phyloP scores from a whole-genome alignment of 176 grass and related monocot species.

The Phyllostachys edulis region DNA sequence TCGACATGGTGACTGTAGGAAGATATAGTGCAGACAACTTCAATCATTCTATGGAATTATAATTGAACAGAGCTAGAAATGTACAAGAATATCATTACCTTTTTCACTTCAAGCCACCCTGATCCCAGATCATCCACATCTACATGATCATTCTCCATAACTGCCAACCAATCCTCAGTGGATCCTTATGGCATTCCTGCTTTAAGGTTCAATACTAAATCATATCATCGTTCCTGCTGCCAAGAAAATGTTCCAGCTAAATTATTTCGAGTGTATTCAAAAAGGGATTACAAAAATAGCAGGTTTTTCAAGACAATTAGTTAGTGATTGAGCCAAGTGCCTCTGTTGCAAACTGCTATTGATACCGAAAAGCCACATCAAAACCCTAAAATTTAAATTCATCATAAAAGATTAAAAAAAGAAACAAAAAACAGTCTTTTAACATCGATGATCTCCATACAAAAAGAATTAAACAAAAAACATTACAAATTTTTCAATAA shows the following conservation, averaged over 20 bases:
- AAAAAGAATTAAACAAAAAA: neutral
- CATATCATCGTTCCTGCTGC: neutral
- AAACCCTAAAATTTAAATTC: constrained; percentile 14
- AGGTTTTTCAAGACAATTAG: neutral
- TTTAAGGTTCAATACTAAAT: neutral
- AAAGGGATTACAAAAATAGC: neutral
- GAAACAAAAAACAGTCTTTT: neutral
- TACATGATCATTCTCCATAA: constrained; percentile 60
- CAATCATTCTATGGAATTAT: neutral
- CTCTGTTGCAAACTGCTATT: neutral
- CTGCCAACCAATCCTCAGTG: neutral
- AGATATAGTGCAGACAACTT: neutral
- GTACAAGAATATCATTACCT: constrained; percentile 37
- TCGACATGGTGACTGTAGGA: neutral
- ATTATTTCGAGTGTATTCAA: neutral
- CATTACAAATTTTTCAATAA: neutral
- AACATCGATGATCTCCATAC: neutral
- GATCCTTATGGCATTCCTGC: constrained; percentile 19
- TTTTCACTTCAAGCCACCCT: constrained; percentile 96
- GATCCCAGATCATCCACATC: constrained; percentile 75
- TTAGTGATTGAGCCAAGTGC: neutral
- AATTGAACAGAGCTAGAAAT: neutral
- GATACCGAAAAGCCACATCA: neutral
- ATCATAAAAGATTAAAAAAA: neutral
- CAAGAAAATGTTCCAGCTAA: neutral